Evolutionary conservation across 495 filamentous ascomycete genomes (phyloP).

Genomic region (Stereocaulon alpinum): DNA sequence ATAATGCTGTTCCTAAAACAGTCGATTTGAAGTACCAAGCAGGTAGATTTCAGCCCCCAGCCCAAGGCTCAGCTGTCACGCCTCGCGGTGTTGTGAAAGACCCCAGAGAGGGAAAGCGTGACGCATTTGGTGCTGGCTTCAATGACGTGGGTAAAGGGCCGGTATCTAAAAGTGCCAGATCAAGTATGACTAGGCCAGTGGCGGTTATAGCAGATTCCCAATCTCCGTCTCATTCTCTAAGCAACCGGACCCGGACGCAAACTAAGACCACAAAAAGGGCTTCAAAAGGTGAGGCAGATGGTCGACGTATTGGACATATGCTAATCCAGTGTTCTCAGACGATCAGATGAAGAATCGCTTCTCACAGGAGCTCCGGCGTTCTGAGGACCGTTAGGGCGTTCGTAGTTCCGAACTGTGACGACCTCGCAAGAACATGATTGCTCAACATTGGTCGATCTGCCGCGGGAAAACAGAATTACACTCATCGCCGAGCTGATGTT

Average conservation of each 20-base stretch:
- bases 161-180: neutral
- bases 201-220: slow-evolving; percentile 18
- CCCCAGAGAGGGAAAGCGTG: slow-evolving; percentile 10
- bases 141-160: neutral
- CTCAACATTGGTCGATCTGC: too few relatives aligned
- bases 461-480: too few relatives aligned
- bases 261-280: slow-evolving; percentile 4
- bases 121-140: slow-evolving; percentile 5
- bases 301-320: neutral
- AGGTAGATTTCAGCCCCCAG: neutral
- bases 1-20: neutral
- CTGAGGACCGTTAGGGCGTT: neutral
- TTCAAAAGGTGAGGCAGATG: neutral
- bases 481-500: too few relatives aligned
- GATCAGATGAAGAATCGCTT: slow-evolving; percentile 5
- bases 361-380: neutral
- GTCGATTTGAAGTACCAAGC: neutral
- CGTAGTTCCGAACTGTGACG: neutral
- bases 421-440: neutral
- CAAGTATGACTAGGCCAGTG: neutral
- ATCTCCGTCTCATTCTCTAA: slow-evolving; percentile 11
- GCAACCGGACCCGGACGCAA: slow-evolving; percentile 8
- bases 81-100: slow-evolving; percentile 3
- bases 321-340: neutral
- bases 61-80: neutral